Percentiles rank a stretch among this genome's conserved stretches.
Conservation (phyloP, 179 eudicot genomes). For the Spergularia azorica region DNA sequence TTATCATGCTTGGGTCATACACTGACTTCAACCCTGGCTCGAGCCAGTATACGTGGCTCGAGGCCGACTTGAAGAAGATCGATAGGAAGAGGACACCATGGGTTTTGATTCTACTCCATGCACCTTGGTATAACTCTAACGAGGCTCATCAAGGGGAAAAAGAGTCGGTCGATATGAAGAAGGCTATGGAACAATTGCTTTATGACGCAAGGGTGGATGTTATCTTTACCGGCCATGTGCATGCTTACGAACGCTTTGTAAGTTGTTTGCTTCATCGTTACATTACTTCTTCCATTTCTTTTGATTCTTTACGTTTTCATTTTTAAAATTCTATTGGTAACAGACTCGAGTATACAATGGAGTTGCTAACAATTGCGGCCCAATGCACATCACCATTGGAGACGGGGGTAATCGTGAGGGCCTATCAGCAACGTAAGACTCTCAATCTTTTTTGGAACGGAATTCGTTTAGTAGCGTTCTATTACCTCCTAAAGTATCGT, state of each 20-base stretch:
- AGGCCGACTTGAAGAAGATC: conserved; percentile 46
- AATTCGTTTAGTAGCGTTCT: no score
- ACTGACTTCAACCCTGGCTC: conserved; percentile 52
- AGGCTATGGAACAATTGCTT: conserved; percentile 62
- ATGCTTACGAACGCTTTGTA: conserved; percentile 89
- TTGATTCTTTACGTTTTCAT: no score
- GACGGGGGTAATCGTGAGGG: conserved; percentile 80
- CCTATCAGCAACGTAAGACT: conserved; percentile 48
- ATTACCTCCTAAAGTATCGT: no score
- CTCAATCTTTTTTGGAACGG: background rate
- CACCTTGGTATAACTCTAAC: conserved; percentile 80
- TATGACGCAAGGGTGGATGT: conserved; percentile 59
- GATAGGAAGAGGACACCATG: conserved; percentile 64
- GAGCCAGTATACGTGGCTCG: conserved; percentile 63
- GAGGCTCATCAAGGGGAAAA: conserved; percentile 64
- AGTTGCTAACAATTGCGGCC: conserved; percentile 50
- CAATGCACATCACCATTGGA: conserved; percentile 53
- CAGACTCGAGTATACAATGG: conserved; percentile 45
- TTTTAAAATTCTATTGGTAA: no score
- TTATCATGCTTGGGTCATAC: conserved; percentile 80
- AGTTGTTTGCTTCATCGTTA: conserved; percentile 14
- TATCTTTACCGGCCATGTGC: conserved; percentile 77
- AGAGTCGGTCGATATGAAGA: conserved; percentile 54
- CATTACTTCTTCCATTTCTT: background rate
- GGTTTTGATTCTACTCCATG: conserved; percentile 61